These are phyloP conservation scores for Aspergillus chevalieri DNA, from an alignment of 2,329 filamentous ascomycete species.

Conservation along the genomic window DNA sequence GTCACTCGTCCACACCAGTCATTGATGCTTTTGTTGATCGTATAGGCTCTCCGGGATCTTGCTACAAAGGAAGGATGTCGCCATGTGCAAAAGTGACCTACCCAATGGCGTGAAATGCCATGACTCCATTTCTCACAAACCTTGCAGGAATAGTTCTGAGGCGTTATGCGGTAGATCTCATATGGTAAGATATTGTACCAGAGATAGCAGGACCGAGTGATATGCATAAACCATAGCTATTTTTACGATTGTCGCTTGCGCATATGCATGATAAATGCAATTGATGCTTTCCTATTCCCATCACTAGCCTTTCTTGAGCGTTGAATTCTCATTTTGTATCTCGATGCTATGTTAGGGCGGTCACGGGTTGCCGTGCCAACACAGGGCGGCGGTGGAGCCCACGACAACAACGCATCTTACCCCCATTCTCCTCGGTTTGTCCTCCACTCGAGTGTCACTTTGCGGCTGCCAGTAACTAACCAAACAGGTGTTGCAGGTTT, in stretches of 20 bases:
- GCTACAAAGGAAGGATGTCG: no score
- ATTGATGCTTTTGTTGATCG: no score
- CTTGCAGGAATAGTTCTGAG: background rate
- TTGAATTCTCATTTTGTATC: background rate
- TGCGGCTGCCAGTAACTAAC: background rate
- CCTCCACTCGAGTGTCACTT: background rate
- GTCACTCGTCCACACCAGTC: no score
- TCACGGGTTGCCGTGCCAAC: constrained; percentile 22
- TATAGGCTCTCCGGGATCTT: no score
- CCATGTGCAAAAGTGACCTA: no score
- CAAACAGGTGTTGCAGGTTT: background rate
- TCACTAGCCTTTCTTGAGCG: background rate
- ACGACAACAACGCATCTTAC: constrained; percentile 10
- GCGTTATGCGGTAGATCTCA: background rate
- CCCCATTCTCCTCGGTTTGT: background rate
- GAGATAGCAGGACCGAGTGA: background rate
- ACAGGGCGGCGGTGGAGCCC: constrained; percentile 8
- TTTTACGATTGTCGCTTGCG: background rate
- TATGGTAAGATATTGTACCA: background rate
- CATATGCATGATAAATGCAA: background rate
- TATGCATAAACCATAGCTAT: background rate
- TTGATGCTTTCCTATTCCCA: background rate
- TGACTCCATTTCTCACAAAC: no score
- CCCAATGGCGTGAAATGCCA: no score
- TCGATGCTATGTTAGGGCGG: background rate